Base-by-base conservation (phyloP, 1,139 yeast genomes). In the Blastobotrys indianensis region DNA sequence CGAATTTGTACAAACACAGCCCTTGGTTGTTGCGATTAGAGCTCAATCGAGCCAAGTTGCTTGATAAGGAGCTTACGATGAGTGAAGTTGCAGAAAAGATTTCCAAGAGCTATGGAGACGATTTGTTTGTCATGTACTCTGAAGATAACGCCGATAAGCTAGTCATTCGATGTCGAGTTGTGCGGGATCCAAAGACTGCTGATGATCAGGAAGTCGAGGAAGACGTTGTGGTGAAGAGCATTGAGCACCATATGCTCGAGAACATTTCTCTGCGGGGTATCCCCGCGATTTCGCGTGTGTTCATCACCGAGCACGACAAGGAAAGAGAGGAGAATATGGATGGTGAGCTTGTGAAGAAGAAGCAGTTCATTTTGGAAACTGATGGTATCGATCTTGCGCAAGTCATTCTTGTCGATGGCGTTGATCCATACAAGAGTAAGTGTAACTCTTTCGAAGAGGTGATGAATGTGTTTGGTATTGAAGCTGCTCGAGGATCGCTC, bases 131-230 rank as follows among this genome's bases (percentile, higher is more conserved):
- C 44, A 92, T 94, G 63, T 94, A 98, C 98, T 88, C 97, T 41
- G 98, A 94, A 74, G 99, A 94, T 74, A 90, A 94, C 60, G 97
- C 97, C 39, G 97, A 92, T 58, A 90, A 88, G 67, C 82, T 94
- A 69, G 83, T 92, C 53, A 85, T 94, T 57, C 94, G 99, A 75
- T 92, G 98, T 76, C 85, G 99, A 74, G 95, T 94, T 57, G 92
- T 92, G 39, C 86, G 98, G 69, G 97, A 88, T 66, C 97, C 96
- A 51, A 92, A 92, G 69, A 75, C 88, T 12, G 69, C 88, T 63
- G 97, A 90, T 58, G 96, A 88, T 36, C 87, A 83, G 23, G 97
- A 88, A 57, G 90, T 94, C 20, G 97, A 94, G 63, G 99, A 94
- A 69, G 99, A 94, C 69, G 95, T 90, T 66, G 85, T 92, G 73